Conservation (phyloP, 257 asterid species). For the Solanum sitiens region DNA sequence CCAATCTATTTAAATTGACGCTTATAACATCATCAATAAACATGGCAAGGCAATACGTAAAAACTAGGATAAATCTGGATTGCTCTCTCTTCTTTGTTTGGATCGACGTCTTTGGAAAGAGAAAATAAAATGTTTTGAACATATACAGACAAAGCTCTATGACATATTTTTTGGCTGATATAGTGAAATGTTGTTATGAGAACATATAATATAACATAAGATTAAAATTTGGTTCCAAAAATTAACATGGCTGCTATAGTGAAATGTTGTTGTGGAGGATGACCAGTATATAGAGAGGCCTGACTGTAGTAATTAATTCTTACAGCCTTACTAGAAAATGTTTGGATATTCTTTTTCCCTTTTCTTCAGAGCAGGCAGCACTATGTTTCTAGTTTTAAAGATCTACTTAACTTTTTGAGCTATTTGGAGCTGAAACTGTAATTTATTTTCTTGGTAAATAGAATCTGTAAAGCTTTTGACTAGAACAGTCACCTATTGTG, state of each 20-base stretch:
- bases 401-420: not conserved
- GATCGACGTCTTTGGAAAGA: not conserved
- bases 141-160: not conserved
- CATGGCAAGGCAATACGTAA: not conserved
- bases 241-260: not conserved
- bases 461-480: not conserved
- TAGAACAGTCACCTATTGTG: not conserved
- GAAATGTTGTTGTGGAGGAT: not conserved
- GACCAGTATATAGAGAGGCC: not conserved
- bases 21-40: not conserved
- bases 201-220: not conserved
- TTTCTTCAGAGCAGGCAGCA: not conserved
- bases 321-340: not conserved
- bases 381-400: not conserved
- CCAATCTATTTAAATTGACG: not conserved
- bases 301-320: not conserved
- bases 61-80: not conserved
- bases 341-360: not conserved
- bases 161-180: not conserved
- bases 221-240: not conserved
- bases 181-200: not conserved
- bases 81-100: not conserved
- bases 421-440: not conserved
- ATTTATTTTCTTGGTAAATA: not conserved
- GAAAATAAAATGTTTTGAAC: not conserved